phyloP scores from a whole-genome alignment of 2,329 filamentous ascomycete genomes.

The Rhytidhysteron rufulum region DNA sequence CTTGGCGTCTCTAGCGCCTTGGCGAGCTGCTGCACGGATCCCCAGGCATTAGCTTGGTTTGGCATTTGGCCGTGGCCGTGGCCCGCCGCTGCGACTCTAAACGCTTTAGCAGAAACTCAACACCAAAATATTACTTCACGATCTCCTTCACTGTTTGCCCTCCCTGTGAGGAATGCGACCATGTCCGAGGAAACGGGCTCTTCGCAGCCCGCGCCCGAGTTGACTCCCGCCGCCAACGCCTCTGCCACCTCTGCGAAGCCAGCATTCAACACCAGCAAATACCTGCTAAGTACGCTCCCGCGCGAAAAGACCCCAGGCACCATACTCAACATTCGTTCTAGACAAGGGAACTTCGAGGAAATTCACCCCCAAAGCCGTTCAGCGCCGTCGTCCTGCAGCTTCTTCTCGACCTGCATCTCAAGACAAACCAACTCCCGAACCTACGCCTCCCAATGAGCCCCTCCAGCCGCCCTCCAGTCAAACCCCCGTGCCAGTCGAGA shows the following conservation, averaged over 20 bases:
- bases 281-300: conserved; percentile 23
- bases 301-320: too few relatives aligned
- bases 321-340: conserved; percentile 5
- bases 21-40: too few relatives aligned
- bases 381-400: conserved; percentile 38
- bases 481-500: conserved; percentile 10
- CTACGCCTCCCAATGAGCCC: conserved; percentile 6
- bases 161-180: not conserved
- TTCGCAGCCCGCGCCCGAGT: conserved; percentile 11
- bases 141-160: too few relatives aligned
- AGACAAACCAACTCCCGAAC: conserved; percentile 6
- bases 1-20: conserved; percentile 3
- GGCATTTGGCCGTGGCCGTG: too few relatives aligned
- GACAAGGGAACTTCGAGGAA: conserved; percentile 45
- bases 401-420: conserved; percentile 15
- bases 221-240: too few relatives aligned
- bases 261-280: conserved; percentile 13
- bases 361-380: conserved; percentile 45
- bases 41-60: too few relatives aligned
- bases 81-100: too few relatives aligned
- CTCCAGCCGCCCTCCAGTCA: conserved; percentile 9
- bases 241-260: conserved; percentile 17
- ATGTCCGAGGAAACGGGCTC: conserved; percentile 27
- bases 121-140: too few relatives aligned
- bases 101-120: too few relatives aligned